Evolutionary conservation across 2,329 filamentous ascomycete genomes (phyloP).

Genomic region (Penicillium sp.): DNA sequence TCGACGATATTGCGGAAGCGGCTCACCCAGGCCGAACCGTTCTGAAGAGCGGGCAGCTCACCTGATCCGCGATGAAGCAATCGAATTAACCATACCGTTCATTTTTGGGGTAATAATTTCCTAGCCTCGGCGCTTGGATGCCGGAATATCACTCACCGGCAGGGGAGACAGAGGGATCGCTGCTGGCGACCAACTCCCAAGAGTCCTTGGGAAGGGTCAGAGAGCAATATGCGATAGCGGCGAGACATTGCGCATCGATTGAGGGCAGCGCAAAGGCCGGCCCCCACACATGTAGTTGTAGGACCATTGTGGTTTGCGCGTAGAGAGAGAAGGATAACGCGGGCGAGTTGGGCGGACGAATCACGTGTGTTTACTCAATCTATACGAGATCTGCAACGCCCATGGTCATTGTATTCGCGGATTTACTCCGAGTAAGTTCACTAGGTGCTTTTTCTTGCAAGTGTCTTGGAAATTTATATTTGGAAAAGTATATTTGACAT

Average conservation of each 20-base stretch:
- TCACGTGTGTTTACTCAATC: conserved; percentile 22
- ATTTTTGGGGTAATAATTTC: background rate
- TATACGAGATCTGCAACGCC: conserved; percentile 1
- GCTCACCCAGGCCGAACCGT: conserved; percentile 51
- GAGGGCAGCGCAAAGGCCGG: conserved; percentile 84
- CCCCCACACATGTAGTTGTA: conserved; percentile 85
- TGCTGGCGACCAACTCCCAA: conserved; percentile 69
- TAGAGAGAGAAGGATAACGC: conserved; percentile 9
- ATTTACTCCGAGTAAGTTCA: background rate
- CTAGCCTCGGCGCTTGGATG: background rate
- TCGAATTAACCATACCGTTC: conserved; percentile 8
- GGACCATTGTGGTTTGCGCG: conserved; percentile 44
- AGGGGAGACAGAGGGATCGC: conserved; percentile 65
- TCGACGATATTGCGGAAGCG: conserved; percentile 52
- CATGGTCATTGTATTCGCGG: background rate
- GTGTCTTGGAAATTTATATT: background rate
- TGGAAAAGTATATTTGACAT: background rate
- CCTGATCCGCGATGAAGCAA: conserved; percentile 34
- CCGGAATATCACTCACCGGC: conserved; percentile 53
- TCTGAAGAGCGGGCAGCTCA: conserved; percentile 54
- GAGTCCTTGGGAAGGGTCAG: conserved; percentile 53
- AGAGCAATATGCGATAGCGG: conserved; percentile 70
- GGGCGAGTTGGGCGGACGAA: conserved; percentile 15
- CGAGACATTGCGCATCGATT: conserved; percentile 85
- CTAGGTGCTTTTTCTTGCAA: background rate